A percentile compares a stretch with the other conserved stretches of the same genome.
phyloP scores from a whole-genome alignment of 2,329 filamentous ascomycete genomes.

The Polytolypa hystricis region DNA sequence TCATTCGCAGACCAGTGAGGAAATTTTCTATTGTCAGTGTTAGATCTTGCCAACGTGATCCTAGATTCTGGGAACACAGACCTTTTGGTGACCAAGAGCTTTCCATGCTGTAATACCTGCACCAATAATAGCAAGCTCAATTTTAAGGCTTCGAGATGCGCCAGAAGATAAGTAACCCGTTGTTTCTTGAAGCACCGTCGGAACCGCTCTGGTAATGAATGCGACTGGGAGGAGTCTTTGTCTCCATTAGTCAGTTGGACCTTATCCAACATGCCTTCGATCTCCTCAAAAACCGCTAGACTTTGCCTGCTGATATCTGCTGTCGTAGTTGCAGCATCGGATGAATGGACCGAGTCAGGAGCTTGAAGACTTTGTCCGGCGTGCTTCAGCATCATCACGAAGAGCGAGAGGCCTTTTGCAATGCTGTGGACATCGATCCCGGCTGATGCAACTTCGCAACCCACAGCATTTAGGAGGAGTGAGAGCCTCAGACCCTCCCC shows the following conservation, averaged over 20 bases:
- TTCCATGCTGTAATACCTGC: conserved; percentile 29
- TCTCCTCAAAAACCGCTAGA: conserved; percentile 29
- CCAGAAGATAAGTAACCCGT: conserved; percentile 31
- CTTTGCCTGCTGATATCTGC: conserved; percentile 30
- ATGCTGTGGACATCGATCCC: conserved; percentile 32
- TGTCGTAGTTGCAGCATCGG: conserved; percentile 24
- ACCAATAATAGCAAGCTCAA: conserved; percentile 30
- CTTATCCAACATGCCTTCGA: conserved; percentile 31
- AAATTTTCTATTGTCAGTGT: no score
- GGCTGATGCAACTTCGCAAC: conserved; percentile 28
- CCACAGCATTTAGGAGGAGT: conserved; percentile 32
- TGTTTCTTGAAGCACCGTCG: conserved; percentile 33
- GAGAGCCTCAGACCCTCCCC: conserved; percentile 30
- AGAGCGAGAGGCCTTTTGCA: conserved; percentile 31
- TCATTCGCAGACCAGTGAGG: no score
- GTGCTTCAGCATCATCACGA: conserved; percentile 30
- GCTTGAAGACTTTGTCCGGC: conserved; percentile 23
- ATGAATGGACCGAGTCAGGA: conserved; percentile 21
- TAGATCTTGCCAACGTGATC: no score
- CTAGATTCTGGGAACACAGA: conserved; percentile 8
- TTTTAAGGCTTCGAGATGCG: conserved; percentile 31
- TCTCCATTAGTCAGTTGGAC: conserved; percentile 19
- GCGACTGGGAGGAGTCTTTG: conserved; percentile 16
- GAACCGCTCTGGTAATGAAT: conserved; percentile 25
- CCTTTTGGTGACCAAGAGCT: conserved; percentile 20